These are phyloP conservation scores for Phaseolus coccineus DNA, from an alignment of 331 rosid genomes.

Conservation along the genomic window DNA sequence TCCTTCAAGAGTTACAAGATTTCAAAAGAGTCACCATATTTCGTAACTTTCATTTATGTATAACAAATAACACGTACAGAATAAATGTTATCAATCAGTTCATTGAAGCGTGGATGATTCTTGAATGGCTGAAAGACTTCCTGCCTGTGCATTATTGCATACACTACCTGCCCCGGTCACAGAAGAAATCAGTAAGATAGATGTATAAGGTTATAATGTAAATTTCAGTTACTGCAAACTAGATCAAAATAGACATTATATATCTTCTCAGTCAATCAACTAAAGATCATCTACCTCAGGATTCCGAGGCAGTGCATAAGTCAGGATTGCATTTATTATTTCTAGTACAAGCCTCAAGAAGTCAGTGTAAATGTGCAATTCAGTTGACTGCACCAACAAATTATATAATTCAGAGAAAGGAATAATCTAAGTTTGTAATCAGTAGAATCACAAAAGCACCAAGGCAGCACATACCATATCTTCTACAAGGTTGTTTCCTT, in stretches of 20 bases:
- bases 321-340: conserved; percentile 92
- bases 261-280: conserved; percentile 34
- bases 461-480: conserved; percentile 68
- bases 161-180: conserved; percentile 74
- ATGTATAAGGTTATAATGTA: background rate
- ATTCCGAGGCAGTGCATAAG: conserved; percentile 97
- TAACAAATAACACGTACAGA: conserved; percentile 60
- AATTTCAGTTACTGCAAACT: conserved; percentile 18
- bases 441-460: conserved; percentile 21
- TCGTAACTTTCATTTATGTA: background rate
- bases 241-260: conserved; percentile 32
- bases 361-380: conserved; percentile 93
- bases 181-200: conserved; percentile 34
- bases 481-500: conserved; percentile 70
- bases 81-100: conserved; percentile 91
- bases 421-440: conserved; percentile 12
- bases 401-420: conserved; percentile 49
- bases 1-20: conserved; percentile 35
- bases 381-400: conserved; percentile 81
- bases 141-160: conserved; percentile 98
- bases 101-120: conserved; percentile 94
- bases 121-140: conserved; percentile 98
- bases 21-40: conserved; percentile 9
- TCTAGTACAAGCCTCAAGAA: conserved; percentile 98
- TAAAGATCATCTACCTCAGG: conserved; percentile 79